Base-by-base conservation (phyloP, 768 basidiomycete species). In the Kwoniella dejecticola region DNA sequence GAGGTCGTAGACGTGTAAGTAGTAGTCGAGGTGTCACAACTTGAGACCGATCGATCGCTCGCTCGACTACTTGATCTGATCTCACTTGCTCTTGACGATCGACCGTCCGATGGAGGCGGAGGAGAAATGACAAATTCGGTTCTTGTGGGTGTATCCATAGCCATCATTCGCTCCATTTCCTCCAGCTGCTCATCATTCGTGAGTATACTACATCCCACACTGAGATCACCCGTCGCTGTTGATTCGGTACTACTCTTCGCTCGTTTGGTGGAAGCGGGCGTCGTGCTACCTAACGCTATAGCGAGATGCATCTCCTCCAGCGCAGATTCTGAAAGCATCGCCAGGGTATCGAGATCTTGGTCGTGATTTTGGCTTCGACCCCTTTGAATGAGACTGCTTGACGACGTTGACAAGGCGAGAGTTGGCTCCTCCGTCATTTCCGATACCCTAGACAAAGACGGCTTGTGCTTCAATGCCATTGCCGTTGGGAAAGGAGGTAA, bases 91-190 rank as follows among this genome's bases (percentile, higher is more conserved):
- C 60, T 53, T 40, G 44, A 47, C 19, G 40, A 30, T 11, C 60
- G 40, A 10, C 58, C 58, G 29, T 23, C 13, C 19, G 41, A 46
- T 8, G 50, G 45, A 4, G 60, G 50, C 4, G 68, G 60, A 26
- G 73, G 71, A 3, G 74, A 75, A 29, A 66, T 69, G 52, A 75
- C 71, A 49, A 75, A 72, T 50, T 72, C 69, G 10, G 74, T 58
- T 30, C 74, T 62, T n/a, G 71, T 71, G 12, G 74, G 74, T 23
- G 74, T 72, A 46, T 75, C 74, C 71, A 75, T 72, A 19, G 59
- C 62, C 53, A 75, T 49, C 17, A 75, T 60, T 27, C 61, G 44
- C 44, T 75, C 74, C 74, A 75, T 75, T 60, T 72, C 71, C 31
- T 68, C 61, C 2, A 63, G 65, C 30, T 62, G 48, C 21, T 59